Percentiles rank a stretch among this genome's conserved stretches.
phyloP scores from a whole-genome alignment of 2,329 filamentous ascomycete species.

The Sphaceloma murrayae region DNA sequence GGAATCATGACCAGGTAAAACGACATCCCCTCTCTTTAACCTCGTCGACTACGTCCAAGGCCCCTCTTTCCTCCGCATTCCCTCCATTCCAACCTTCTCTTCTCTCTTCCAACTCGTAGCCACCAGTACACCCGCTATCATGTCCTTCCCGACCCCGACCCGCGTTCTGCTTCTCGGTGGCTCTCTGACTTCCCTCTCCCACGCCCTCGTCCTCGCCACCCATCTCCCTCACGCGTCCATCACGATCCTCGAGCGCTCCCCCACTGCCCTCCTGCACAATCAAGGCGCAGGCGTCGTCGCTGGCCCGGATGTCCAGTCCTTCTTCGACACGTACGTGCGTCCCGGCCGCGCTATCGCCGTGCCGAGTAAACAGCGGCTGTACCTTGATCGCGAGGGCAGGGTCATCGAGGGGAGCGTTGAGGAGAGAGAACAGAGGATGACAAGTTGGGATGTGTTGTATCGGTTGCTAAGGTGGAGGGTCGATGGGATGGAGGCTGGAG shows the following conservation, averaged over 20 bases:
- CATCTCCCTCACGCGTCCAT: conserved; percentile 22
- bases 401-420: conserved; percentile 24
- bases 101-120: neutral
- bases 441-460: conserved; percentile 41
- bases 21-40: too few species aligned
- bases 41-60: too few species aligned
- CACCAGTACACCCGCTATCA: neutral
- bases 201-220: conserved; percentile 23
- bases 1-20: too few species aligned
- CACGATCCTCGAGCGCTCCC: conserved; percentile 35
- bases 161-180: conserved; percentile 26
- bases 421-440: conserved; percentile 37
- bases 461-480: conserved; percentile 38
- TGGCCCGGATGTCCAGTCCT: conserved; percentile 35
- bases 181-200: conserved; percentile 24
- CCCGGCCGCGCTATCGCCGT: conserved; percentile 29
- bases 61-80: too few species aligned
- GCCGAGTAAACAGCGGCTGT: conserved; percentile 23
- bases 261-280: conserved; percentile 36
- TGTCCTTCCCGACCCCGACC: neutral
- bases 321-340: conserved; percentile 35
- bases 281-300: conserved; percentile 43
- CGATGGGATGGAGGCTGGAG: conserved; percentile 30
- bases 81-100: too few species aligned
- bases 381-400: conserved; percentile 25